Evolutionary conservation across 257 asterid genomes (phyloP), one percentile per base, ranked within the genome.

Genomic region (Parsonsia alboflavescens): DNA sequence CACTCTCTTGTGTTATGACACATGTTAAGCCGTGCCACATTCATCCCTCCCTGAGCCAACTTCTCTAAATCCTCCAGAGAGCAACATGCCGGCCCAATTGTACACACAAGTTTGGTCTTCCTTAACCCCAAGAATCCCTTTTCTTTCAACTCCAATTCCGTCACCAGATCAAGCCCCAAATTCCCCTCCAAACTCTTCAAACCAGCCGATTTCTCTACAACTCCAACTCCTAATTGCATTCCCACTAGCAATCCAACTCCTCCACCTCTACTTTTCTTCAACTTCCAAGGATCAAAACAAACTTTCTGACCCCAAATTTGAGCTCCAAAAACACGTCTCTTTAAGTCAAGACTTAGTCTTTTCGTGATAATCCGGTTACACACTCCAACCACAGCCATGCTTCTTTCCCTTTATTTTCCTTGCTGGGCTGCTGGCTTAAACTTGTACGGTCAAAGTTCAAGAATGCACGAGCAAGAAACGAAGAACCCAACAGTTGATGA

Each of bases 1-100:
- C 96, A 90, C 72, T 92, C 93, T 78, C 91, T 92, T 6, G 92
- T 77, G 70, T 79, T 87, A 69, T 90, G 97, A 50, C 96, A 92
- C 96, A 90, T 87, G 69, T 92, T 90, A 33, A 92, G 90, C 92
- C 96, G 82, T 54, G 97, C 96, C 73, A 90, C 97, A 73, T 90
- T 88, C 96, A 90, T 92, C 41, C 97, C 96, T 22, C 83, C 92
- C 77, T 67, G 7, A 17, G 97, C 96, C 84, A 92, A 76, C 82
- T 83, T 90, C 86, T 90, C 97, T 89, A 92, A 71, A 50, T 83
- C 89, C 3, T 88, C 92, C 53, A 76, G 16, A 49, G 89, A 81
- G 74, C 88, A 88, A 78, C 97, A 90, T 7, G 97, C 93, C 22
- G 93, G 96, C 67, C 97, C 97, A 50, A 92, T 83, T 41, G 96